Evolutionary conservation across 2,329 filamentous ascomycete genomes (phyloP).

Genomic region (Pestalotiopsis fici): DNA sequence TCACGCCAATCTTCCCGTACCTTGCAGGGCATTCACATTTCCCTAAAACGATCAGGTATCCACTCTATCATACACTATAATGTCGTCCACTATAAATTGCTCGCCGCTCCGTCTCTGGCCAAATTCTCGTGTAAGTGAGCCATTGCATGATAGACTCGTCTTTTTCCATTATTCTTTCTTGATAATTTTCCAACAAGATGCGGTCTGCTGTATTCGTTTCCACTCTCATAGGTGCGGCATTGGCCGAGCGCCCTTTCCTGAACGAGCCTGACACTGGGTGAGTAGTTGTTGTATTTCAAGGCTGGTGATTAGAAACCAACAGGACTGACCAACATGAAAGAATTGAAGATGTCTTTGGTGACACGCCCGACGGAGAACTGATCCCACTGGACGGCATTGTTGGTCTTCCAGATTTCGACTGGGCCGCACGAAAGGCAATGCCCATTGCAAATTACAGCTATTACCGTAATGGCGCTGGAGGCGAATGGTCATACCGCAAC

Average conservation of each 20-base stretch:
- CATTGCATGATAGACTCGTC: background rate
- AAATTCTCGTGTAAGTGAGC: background rate
- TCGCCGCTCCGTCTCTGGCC: background rate
- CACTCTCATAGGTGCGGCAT: conserved; percentile 17
- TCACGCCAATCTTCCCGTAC: background rate
- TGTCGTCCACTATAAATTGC: background rate
- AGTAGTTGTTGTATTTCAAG: background rate
- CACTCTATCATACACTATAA: background rate
- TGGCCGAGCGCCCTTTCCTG: conserved; percentile 44
- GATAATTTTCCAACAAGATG: background rate
- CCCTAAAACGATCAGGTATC: background rate
- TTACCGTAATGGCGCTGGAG: conserved; percentile 56
- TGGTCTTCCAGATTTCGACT: conserved; percentile 57
- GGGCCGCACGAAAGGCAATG: conserved; percentile 49
- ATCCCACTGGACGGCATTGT: conserved; percentile 44
- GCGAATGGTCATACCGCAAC: conserved; percentile 58
- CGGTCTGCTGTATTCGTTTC: background rate
- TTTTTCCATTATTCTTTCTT: background rate
- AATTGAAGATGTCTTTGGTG: conserved; percentile 33
- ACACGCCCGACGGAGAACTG: conserved; percentile 33
- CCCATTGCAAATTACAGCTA: conserved; percentile 50
- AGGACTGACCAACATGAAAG: conserved; percentile 20
- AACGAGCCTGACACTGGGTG: conserved; percentile 45
- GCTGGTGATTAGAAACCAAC: background rate
- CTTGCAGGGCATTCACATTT: background rate